These are phyloP conservation scores for Venturia nashicola DNA, from an alignment of 2,329 filamentous ascomycete genomes.

Conservation along the genomic window DNA sequence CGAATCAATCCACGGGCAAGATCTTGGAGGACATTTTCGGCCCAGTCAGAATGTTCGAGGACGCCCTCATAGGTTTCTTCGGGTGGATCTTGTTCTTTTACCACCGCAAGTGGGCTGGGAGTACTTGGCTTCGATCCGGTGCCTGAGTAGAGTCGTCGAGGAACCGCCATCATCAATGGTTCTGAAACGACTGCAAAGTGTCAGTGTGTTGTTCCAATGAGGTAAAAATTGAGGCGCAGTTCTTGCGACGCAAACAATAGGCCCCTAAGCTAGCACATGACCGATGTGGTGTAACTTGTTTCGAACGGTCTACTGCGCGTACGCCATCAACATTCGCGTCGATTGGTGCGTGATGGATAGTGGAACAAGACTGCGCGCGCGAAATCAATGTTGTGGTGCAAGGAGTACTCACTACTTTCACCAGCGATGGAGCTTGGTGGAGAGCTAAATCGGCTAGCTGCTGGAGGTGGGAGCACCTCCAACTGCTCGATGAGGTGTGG, in stretches of 20 bases:
- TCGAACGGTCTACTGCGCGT: neutral
- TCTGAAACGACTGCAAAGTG: neutral
- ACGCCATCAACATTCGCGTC: neutral
- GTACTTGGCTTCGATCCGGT: neutral
- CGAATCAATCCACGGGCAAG: conserved; percentile 17
- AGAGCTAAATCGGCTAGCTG: conserved; percentile 12
- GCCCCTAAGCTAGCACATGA: neutral
- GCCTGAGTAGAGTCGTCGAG: neutral
- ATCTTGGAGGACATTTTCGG: conserved; percentile 19
- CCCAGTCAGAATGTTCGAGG: conserved; percentile 20
- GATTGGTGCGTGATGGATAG: neutral
- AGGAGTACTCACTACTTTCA: conserved; percentile 7
- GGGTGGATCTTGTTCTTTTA: neutral
- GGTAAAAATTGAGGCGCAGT: neutral
- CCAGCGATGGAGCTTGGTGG: conserved; percentile 5
- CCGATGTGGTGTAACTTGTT: neutral
- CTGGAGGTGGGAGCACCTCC: conserved; percentile 12
- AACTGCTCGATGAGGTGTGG: conserved; percentile 12
- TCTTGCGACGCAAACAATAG: neutral
- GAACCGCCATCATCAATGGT: neutral
- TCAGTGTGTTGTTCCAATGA: neutral
- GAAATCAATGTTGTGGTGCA: neutral
- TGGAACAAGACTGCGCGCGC: neutral
- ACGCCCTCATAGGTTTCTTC: neutral
- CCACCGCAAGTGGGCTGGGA: neutral